Evolutionary conservation across 345 rosid species (phyloP).

Genomic region (Lepidium didymum): DNA sequence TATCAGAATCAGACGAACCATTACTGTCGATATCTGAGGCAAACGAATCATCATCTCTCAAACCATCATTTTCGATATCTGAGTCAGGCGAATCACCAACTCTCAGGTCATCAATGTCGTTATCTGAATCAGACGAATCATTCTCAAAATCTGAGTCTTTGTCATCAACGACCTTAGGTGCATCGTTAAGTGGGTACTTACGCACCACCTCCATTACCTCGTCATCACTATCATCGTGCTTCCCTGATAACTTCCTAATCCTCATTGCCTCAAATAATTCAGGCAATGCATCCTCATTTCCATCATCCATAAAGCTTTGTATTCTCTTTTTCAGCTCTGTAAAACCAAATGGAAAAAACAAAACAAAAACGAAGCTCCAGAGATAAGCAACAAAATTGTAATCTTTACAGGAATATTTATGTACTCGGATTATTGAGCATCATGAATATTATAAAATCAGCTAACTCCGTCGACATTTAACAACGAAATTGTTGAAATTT

Average conservation of each 20-base stretch:
- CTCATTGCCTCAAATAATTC: constrained; percentile 52
- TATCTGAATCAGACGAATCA: constrained; percentile 11
- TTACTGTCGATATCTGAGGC: constrained; percentile 11
- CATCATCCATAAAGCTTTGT: constrained; percentile 36
- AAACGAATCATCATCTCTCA: not conserved
- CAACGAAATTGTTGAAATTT: not conserved
- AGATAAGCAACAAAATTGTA: not conserved
- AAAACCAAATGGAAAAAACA: not conserved
- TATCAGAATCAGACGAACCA: not conserved
- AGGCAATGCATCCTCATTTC: constrained; percentile 52
- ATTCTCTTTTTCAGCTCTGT: constrained; percentile 57
- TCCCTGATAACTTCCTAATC: constrained; percentile 57
- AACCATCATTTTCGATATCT: not conserved
- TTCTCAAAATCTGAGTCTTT: constrained; percentile 13
- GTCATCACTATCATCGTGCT: constrained; percentile 49
- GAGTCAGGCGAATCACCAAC: constrained; percentile 9
- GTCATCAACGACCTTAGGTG: not conserved
- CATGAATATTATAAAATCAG: not conserved
- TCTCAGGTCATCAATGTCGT: not conserved
- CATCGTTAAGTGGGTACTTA: constrained; percentile 2
- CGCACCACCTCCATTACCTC: constrained; percentile 43
- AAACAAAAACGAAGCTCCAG: not conserved
- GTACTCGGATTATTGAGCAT: not conserved
- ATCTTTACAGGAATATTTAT: not conserved
- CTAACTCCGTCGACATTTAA: not conserved